These are phyloP conservation scores for Pezicula carpinea DNA, from an alignment of 2,329 filamentous ascomycete genomes.

Conservation along the genomic window DNA sequence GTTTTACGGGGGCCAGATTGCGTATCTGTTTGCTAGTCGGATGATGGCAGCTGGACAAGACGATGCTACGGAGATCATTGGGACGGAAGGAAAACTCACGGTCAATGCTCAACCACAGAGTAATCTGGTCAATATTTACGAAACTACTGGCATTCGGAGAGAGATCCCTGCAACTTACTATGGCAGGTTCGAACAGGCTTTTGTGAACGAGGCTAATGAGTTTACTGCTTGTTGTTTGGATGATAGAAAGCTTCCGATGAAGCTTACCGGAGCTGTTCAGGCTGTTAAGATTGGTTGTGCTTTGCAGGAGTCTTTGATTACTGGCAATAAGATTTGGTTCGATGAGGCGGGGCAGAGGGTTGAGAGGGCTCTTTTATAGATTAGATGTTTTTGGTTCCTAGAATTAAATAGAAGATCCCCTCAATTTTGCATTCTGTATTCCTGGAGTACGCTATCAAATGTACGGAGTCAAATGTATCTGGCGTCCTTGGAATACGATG, in stretches of 20 bases:
- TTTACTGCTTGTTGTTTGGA: constrained; percentile 57
- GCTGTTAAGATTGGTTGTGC: constrained; percentile 57
- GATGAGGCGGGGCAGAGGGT: constrained; percentile 42
- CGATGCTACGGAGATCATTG: constrained; percentile 63
- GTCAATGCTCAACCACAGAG: constrained; percentile 54
- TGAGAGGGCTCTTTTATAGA: constrained; percentile 14
- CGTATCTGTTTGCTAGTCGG: constrained; percentile 57
- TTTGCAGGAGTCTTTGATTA: constrained; percentile 51
- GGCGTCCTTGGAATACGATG: too few relatives aligned
- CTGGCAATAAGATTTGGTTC: constrained; percentile 53
- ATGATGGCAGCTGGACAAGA: constrained; percentile 68
- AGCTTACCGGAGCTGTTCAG: constrained; percentile 52
- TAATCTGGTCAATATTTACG: constrained; percentile 51
- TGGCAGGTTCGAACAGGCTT: constrained; percentile 57
- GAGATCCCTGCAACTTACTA: constrained; percentile 59
- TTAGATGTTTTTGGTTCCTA: not conserved
- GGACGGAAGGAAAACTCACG: constrained; percentile 58
- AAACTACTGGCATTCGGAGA: constrained; percentile 46
- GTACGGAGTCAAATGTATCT: too few relatives aligned
- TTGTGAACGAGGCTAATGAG: constrained; percentile 58
- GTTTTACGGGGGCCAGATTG: constrained; percentile 59
- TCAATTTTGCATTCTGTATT: too few relatives aligned
- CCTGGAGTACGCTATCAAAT: too few relatives aligned
- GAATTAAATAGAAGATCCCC: too few relatives aligned
- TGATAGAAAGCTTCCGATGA: constrained; percentile 48